phyloP scores from a whole-genome alignment of 139 green algal genomes.

The Coelastrella sp. region DNA sequence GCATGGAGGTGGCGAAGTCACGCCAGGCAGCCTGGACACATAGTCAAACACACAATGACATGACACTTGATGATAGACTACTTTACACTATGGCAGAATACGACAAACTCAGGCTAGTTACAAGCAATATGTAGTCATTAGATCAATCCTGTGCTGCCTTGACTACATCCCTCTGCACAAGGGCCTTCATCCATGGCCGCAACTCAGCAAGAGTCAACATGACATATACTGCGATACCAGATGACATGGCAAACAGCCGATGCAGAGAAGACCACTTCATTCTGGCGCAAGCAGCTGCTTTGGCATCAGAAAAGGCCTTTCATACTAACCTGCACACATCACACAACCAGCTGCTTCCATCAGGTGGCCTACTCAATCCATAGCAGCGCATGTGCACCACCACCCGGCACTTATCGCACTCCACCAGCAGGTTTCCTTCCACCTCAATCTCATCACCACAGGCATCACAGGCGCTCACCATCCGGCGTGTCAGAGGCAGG shows the following conservation, averaged over 20 bases:
- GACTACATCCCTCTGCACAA: too few species aligned
- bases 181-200: too few species aligned
- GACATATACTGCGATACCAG: too few species aligned
- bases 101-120: too few species aligned
- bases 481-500: not conserved
- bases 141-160: too few species aligned
- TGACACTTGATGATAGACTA: too few species aligned
- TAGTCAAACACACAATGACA: too few species aligned
- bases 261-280: not conserved
- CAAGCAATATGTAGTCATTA: too few species aligned
- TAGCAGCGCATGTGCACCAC: slow-evolving; percentile 87
- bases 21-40: slow-evolving; percentile 65
- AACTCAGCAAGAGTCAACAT: too few species aligned
- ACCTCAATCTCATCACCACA: slow-evolving; percentile 74
- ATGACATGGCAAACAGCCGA: not conserved
- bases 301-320: not conserved
- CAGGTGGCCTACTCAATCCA: slow-evolving; percentile 54
- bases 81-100: too few species aligned
- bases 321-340: slow-evolving; percentile 65
- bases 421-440: slow-evolving; percentile 65
- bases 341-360: slow-evolving; percentile 77
- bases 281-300: too few species aligned
- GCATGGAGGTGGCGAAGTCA: slow-evolving; percentile 64
- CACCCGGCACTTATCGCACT: slow-evolving; percentile 83
- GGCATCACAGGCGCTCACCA: slow-evolving; percentile 65